phyloP scores from a whole-genome alignment of 176 grass and related monocot species.

The Pontederia crassipes region DNA sequence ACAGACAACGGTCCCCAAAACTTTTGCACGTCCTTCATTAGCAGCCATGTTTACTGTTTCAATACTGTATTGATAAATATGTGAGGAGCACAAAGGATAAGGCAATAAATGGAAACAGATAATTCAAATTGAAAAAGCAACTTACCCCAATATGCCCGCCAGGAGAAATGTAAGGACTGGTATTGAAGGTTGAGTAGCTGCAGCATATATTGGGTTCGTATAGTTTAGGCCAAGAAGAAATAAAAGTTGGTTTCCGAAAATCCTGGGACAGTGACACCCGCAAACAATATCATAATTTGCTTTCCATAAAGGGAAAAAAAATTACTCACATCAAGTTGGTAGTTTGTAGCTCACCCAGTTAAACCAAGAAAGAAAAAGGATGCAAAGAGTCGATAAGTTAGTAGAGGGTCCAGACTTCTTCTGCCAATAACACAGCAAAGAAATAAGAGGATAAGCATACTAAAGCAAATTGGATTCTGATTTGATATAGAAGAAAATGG shows the following conservation, averaged over 20 bases:
- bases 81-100: not conserved
- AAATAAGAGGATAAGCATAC: too few relatives aligned
- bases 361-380: conserved; percentile 73
- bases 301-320: not conserved
- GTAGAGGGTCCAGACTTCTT: conserved; percentile 33
- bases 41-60: conserved; percentile 53
- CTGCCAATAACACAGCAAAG: conserved; percentile 16
- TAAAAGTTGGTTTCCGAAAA: conserved; percentile 78
- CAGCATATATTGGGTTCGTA: conserved; percentile 65
- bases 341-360: conserved; percentile 35
- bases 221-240: conserved; percentile 66
- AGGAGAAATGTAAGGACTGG: conserved; percentile 66
- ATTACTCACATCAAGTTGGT: not conserved
- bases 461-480: not conserved
- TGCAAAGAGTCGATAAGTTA: conserved; percentile 35
- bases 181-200: conserved; percentile 71
- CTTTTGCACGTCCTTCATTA: conserved; percentile 45
- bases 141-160: conserved; percentile 46
- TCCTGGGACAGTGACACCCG: conserved; percentile 24
- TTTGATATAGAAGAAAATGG: not conserved
- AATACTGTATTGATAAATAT: conserved; percentile 14
- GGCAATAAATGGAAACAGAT: not conserved
- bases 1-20: conserved; percentile 55
- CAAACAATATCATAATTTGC: not conserved
- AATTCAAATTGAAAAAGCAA: not conserved